Evolutionary conservation across 1,284 basidiomycete genomes (phyloP).

Genomic region (Xerocomus minutiporus): DNA sequence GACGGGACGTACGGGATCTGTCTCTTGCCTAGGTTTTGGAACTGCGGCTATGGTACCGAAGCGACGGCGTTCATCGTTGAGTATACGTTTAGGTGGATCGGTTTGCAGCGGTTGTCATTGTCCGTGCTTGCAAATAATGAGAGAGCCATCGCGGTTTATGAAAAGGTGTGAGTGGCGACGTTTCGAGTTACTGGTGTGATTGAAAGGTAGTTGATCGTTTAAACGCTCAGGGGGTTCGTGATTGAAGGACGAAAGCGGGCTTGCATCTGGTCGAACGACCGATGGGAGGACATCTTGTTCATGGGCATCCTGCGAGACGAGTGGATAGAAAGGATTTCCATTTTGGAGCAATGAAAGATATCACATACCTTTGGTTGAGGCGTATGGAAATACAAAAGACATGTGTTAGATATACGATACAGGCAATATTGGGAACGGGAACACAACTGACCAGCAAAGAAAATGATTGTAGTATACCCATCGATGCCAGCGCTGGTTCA

Average conservation of each 20-base stretch:
- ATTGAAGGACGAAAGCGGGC: constrained; percentile 31
- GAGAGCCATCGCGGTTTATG: constrained; percentile 32
- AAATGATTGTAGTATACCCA: too few relatives aligned
- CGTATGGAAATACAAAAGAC: too few relatives aligned
- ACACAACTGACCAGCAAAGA: too few relatives aligned
- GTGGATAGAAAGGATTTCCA: constrained; percentile 26
- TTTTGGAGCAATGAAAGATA: constrained; percentile 19
- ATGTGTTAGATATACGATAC: too few relatives aligned
- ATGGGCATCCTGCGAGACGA: constrained; percentile 34
- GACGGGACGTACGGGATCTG: constrained; percentile 34
- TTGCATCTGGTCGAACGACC: constrained; percentile 27
- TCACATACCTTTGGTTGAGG: too few relatives aligned
- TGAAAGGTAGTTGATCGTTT: not conserved
- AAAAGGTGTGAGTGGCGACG: constrained; percentile 30
- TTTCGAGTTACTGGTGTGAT: not conserved
- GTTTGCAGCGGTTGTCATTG: constrained; percentile 34
- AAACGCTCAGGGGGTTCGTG: constrained; percentile 25
- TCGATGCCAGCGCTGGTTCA: too few relatives aligned
- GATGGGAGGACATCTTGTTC: constrained; percentile 27
- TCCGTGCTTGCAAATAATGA: constrained; percentile 29
- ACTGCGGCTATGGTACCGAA: constrained; percentile 35
- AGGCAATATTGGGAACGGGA: too few relatives aligned
- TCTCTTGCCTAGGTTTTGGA: constrained; percentile 31
- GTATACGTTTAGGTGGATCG: constrained; percentile 32
- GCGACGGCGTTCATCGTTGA: constrained; percentile 31